phyloP scores from a whole-genome alignment of 1,139 yeast genomes.

The Suhomyces atakaporum region DNA sequence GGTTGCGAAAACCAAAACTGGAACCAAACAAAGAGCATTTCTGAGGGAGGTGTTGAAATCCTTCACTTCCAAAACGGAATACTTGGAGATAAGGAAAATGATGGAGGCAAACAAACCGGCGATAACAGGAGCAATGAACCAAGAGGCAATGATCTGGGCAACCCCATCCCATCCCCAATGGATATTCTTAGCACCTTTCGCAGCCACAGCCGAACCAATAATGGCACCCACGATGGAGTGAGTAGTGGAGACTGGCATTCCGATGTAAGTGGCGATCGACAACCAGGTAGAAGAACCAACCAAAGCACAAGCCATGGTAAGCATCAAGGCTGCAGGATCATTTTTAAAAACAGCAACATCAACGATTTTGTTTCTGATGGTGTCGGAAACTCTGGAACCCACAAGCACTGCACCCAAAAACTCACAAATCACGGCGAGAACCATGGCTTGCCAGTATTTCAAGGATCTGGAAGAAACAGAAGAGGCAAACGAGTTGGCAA shows the following conservation, averaged over 20 bases:
- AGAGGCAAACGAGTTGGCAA: conserved; percentile 78
- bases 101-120: conserved; percentile 66
- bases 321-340: conserved; percentile 71
- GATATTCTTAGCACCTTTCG: conserved; percentile 57
- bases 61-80: conserved; percentile 60
- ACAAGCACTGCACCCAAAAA: conserved; percentile 75
- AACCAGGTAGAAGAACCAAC: conserved; percentile 79
- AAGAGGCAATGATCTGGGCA: conserved; percentile 72
- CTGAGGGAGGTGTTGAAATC: conserved; percentile 42
- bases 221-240: conserved; percentile 79
- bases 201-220: conserved; percentile 76
- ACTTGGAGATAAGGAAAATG: conserved; percentile 62
- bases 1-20: conserved; percentile 60
- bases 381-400: conserved; percentile 69
- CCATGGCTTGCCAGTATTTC: conserved; percentile 74
- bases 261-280: conserved; percentile 62
- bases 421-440: conserved; percentile 67
- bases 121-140: conserved; percentile 79
- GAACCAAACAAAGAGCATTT: conserved; percentile 60
- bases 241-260: conserved; percentile 79
- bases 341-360: conserved; percentile 49
- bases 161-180: conserved; percentile 80
- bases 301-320: conserved; percentile 74
- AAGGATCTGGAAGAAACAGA: conserved; percentile 65
- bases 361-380: conserved; percentile 64